Base-by-base conservation (phyloP, 345 rosid genomes). In the Microthlaspi erraticum region DNA sequence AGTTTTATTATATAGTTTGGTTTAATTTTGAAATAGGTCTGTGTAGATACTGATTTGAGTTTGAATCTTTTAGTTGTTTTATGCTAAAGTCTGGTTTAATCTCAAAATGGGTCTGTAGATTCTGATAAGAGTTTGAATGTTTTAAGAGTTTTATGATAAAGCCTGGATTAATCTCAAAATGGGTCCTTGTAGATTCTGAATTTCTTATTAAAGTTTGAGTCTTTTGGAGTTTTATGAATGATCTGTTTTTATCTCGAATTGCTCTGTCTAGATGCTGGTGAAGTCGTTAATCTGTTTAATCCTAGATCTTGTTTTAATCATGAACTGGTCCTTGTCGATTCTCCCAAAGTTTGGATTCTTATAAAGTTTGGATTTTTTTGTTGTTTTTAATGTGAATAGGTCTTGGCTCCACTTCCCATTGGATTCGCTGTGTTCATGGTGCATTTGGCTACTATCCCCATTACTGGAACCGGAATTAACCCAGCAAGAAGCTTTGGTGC, bases 401-500 rank as follows among this genome's bases (percentile, higher is more conserved):
- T 78, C 1, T 72, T 88, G 87, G 93, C 93, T 68, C 93, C 93
- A 43, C 83, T 88, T 10, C 93, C 93, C 6, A 88, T 88, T 76
- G 93, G 93, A 59, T 88, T 86, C 37, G 90, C 91, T 2, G 93
- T 88, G 57, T 88, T 88, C 81, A 79, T 88, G 84, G 93, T 88
- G 13, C 93, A 88, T 67, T 74, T 88, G 84, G 91, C 93, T 7
- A 88, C 93, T 5, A 88, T 88, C 59, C 93, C 93, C 68, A 83
- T 88, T 31, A 88, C 93, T 10, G 93, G 93, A 32, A 88, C 93
- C 32, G 93, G 93, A 11, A 88, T 88, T 52, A 88, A 88, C 85
- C 93, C 93, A 3, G 91, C 93, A 0, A 80, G 91, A 70, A 88
- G 93, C 83, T 81, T 88, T 55, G 93, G 93, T 44, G 93, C 91